Percentiles rank a stretch among this genome's conserved stretches.
These are phyloP conservation scores for Chaetomidium leptoderma DNA, from an alignment of 495 filamentous ascomycete genomes.

Conservation along the genomic window DNA sequence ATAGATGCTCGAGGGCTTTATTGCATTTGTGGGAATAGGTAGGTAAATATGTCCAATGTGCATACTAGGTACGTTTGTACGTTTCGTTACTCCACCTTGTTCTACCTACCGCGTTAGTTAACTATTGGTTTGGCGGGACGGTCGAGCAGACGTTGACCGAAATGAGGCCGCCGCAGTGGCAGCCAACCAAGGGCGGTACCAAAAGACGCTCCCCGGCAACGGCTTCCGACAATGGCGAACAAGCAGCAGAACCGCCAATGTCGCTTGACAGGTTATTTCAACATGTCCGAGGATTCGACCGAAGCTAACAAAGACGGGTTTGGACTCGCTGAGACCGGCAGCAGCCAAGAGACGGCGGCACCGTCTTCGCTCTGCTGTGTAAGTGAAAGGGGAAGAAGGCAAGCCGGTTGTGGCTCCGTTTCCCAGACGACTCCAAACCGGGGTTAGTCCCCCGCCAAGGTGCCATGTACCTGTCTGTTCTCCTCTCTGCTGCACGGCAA, in stretches of 20 bases:
- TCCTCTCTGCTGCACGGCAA: constrained; percentile 8
- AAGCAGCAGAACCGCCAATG: neutral
- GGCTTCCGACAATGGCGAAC: neutral
- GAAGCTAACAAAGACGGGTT: neutral
- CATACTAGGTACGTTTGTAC: neutral
- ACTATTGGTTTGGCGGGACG: constrained; percentile 3
- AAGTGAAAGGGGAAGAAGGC: constrained; percentile 1
- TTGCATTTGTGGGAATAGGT: neutral
- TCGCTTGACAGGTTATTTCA: neutral
- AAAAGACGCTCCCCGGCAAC: neutral
- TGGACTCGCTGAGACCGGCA: neutral
- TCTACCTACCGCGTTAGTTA: neutral
- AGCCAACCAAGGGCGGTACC: constrained; percentile 10
- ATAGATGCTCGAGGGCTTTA: neutral
- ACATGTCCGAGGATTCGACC: constrained; percentile 8
- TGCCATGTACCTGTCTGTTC: constrained; percentile 13
- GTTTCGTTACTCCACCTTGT: neutral
- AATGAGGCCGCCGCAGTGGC: constrained; percentile 15
- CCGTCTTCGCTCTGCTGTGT: neutral
- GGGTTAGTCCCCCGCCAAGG: neutral
- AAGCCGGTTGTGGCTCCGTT: constrained; percentile 12
- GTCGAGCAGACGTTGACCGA: constrained; percentile 11
- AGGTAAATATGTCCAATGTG: neutral
- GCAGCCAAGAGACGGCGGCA: constrained; percentile 1
- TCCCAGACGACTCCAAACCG: neutral